phyloP scores from a whole-genome alignment of 768 basidiomycete genomes.

The Psilocybe cubensis region DNA sequence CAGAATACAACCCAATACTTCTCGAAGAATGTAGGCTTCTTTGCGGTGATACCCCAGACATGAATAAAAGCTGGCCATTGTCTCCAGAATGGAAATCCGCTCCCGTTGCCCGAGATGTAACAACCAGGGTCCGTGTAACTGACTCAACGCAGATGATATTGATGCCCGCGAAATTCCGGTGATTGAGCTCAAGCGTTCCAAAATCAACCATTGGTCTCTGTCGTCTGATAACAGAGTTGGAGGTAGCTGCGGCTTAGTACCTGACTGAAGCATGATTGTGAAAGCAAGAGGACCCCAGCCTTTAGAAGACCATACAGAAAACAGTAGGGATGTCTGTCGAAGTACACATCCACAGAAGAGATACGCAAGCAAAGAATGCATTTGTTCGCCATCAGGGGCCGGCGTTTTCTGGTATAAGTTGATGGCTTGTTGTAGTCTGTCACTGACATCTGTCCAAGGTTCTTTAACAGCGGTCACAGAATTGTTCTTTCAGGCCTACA shows the following conservation, averaged over 20 bases:
- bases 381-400: slow-evolving; percentile 56
- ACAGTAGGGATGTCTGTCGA: slow-evolving; percentile 74
- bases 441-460: slow-evolving; percentile 76
- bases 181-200: slow-evolving; percentile 68
- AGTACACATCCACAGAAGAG: slow-evolving; percentile 71
- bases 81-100: slow-evolving; percentile 70
- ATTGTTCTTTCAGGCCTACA: slow-evolving; percentile 48
- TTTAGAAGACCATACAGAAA: slow-evolving; percentile 83
- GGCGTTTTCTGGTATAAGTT: slow-evolving; percentile 65
- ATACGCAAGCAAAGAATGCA: slow-evolving; percentile 65
- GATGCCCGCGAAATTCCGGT: slow-evolving; percentile 73
- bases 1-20: slow-evolving; percentile 82
- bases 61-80: slow-evolving; percentile 74
- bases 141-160: slow-evolving; percentile 67
- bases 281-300: slow-evolving; percentile 86
- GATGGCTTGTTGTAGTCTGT: slow-evolving; percentile 71
- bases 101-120: slow-evolving; percentile 78
- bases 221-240: slow-evolving; percentile 56
- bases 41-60: slow-evolving; percentile 86
- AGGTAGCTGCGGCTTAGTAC: slow-evolving; percentile 59
- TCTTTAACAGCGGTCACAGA: slow-evolving; percentile 58
- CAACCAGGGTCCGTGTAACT: slow-evolving; percentile 87
- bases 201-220: slow-evolving; percentile 46
- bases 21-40: slow-evolving; percentile 85
- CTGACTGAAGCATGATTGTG: slow-evolving; percentile 72